Conservation (phyloP, 768 basidiomycete genomes). For the Russula vinacea region DNA sequence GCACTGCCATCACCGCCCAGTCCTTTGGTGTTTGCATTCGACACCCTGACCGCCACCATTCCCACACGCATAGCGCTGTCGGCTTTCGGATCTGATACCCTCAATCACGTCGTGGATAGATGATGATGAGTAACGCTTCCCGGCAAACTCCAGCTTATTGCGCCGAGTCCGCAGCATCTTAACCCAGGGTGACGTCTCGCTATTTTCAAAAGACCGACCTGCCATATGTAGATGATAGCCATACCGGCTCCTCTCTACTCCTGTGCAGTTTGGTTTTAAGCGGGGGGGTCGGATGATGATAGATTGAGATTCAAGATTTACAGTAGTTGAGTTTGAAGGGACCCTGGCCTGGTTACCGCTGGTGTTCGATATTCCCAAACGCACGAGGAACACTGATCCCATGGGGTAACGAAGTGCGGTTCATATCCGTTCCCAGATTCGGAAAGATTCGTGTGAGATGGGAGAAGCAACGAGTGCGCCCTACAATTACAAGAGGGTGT, state of each 20-base stretch:
- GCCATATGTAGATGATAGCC: too few species aligned
- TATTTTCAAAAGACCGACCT: conserved; percentile 9
- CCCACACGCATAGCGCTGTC: conserved; percentile 6
- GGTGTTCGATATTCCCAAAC: not conserved
- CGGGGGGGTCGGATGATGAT: not conserved
- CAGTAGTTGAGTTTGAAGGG: not conserved
- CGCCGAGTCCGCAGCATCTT: not conserved
- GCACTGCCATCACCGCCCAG: conserved; percentile 14
- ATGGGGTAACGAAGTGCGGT: not conserved
- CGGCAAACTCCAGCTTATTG: not conserved
- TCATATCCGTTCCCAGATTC: not conserved
- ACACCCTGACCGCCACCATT: conserved; percentile 4
- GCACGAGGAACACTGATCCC: not conserved
- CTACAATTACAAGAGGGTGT: not conserved
- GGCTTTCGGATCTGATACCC: conserved; percentile 6
- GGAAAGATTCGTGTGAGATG: not conserved
- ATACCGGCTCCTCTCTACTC: not conserved
- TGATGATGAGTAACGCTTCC: conserved; percentile 5
- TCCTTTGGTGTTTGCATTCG: not conserved
- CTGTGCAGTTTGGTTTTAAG: not conserved
- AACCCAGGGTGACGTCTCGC: conserved; percentile 3
- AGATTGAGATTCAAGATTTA: not conserved
- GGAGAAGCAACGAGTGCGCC: not conserved
- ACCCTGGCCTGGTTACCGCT: not conserved
- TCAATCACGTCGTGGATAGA: not conserved